Conservation (phyloP, 169 alveolate species). For the Eimeria acervulina region DNA sequence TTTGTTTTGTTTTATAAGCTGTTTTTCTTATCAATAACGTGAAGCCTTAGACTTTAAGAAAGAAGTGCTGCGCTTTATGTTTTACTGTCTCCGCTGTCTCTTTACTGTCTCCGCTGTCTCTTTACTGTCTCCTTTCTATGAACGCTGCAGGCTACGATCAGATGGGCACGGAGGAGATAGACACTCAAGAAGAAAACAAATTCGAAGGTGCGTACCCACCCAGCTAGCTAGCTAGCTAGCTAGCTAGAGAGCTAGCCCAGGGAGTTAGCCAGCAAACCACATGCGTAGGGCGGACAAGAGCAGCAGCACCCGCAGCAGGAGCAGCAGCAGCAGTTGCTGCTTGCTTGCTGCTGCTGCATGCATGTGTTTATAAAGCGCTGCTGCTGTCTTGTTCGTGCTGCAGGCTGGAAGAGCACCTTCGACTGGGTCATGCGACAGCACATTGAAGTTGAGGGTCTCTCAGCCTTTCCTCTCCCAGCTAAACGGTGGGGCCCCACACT, state of each 20-base stretch:
- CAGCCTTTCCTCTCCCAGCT: slow-evolving; percentile 84
- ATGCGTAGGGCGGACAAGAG: not conserved
- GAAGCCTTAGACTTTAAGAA: too few relatives aligned
- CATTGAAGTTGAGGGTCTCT: slow-evolving; percentile 85
- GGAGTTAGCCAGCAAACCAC: not conserved
- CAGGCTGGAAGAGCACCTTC: slow-evolving; percentile 81
- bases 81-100: not conserved
- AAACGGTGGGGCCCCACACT: slow-evolving; percentile 55
- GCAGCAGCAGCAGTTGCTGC: not conserved
- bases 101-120: not conserved
- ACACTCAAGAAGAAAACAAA: slow-evolving; percentile 63
- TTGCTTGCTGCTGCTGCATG: not conserved
- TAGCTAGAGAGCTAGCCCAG: not conserved
- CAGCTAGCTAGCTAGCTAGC: not conserved
- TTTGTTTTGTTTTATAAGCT: not conserved
- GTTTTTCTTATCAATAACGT: too few relatives aligned
- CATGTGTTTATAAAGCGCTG: not conserved
- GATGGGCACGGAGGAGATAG: slow-evolving; percentile 82
- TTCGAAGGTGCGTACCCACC: slow-evolving; percentile 36
- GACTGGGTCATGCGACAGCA: slow-evolving; percentile 86
- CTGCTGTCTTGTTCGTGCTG: not conserved
- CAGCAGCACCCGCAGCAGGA: not conserved
- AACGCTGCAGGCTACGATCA: slow-evolving; percentile 77
- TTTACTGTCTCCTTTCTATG: not conserved
- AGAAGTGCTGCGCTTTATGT: not conserved